Percentiles rank a stretch among this genome's conserved stretches.
Evolutionary conservation across 2,329 filamentous ascomycete genomes (phyloP).

Genomic region (Ceratocystis diversiconidia): DNA sequence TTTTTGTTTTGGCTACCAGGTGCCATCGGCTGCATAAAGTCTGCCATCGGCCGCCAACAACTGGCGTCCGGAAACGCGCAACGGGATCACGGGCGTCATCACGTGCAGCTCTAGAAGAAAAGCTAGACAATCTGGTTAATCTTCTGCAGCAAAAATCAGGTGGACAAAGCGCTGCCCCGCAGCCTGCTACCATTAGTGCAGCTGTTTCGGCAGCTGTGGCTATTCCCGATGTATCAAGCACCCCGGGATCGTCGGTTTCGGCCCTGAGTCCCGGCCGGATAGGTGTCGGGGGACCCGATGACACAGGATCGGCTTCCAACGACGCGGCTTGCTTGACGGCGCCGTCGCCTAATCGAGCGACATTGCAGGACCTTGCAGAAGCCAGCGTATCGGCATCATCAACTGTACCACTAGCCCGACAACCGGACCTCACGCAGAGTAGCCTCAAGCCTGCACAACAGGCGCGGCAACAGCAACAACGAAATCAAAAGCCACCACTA

Average conservation of each 20-base stretch:
- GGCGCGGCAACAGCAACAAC: not conserved
- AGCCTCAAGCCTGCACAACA: not conserved
- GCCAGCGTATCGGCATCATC: conserved; percentile 13
- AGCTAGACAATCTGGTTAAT: conserved; percentile 23
- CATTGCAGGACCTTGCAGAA: conserved; percentile 15
- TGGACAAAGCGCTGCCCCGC: not conserved
- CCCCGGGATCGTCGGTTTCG: not conserved
- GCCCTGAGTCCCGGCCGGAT: not conserved
- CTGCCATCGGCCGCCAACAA: conserved; percentile 24
- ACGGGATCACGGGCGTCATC: conserved; percentile 9
- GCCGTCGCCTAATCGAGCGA: conserved; percentile 12
- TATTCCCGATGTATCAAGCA: not conserved
- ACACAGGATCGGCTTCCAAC: not conserved
- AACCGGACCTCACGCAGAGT: not conserved
- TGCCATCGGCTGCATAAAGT: conserved; percentile 30
- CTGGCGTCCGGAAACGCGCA: conserved; percentile 12
- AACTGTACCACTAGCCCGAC: not conserved
- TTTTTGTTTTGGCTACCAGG: conserved; percentile 13
- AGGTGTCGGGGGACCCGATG: not conserved
- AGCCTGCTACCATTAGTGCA: not conserved
- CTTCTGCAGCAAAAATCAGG: conserved; percentile 21
- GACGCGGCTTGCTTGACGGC: conserved; percentile 1
- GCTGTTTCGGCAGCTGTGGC: not conserved
- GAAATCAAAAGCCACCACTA: not conserved
- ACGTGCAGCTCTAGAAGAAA: conserved; percentile 21